These are phyloP conservation scores for Schizosaccharomyces versatilis DNA, from an alignment of 1,139 yeast species.

Conservation along the genomic window DNA sequence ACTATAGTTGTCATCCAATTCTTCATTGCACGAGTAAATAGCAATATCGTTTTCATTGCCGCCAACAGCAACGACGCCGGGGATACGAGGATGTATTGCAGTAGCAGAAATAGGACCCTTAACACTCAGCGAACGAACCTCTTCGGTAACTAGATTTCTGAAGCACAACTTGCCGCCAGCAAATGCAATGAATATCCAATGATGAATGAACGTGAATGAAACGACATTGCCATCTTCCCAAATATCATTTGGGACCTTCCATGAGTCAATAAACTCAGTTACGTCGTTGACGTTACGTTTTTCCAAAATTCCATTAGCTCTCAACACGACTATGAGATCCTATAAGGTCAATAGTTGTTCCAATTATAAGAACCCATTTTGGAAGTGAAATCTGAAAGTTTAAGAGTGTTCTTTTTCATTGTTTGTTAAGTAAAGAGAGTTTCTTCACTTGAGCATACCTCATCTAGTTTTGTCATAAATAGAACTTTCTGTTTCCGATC, in stretches of 20 bases:
- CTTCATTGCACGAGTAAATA: neutral
- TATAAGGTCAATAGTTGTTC: neutral
- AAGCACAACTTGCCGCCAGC: neutral
- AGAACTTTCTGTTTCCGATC: neutral
- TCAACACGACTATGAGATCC: neutral
- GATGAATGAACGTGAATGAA: neutral
- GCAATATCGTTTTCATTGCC: slow-evolving; percentile 1
- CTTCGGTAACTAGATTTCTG: neutral
- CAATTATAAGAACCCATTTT: neutral
- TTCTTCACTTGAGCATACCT: neutral
- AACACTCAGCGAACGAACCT: neutral
- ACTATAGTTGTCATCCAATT: neutral
- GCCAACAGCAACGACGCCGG: neutral
- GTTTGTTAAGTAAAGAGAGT: neutral
- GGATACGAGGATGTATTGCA: neutral
- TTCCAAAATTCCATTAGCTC: neutral
- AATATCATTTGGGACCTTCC: neutral
- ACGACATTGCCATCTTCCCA: neutral
- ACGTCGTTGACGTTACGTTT: neutral
- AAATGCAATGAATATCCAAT: neutral
- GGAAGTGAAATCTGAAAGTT: neutral
- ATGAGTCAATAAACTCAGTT: neutral
- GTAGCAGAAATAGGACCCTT: neutral
- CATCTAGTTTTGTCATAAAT: neutral
- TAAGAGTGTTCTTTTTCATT: neutral